Percentiles rank a stretch among this genome's conserved stretches.
These are phyloP conservation scores for Elsinoe fawcettii DNA, from an alignment of 2,329 filamentous ascomycete genomes.

Conservation along the genomic window DNA sequence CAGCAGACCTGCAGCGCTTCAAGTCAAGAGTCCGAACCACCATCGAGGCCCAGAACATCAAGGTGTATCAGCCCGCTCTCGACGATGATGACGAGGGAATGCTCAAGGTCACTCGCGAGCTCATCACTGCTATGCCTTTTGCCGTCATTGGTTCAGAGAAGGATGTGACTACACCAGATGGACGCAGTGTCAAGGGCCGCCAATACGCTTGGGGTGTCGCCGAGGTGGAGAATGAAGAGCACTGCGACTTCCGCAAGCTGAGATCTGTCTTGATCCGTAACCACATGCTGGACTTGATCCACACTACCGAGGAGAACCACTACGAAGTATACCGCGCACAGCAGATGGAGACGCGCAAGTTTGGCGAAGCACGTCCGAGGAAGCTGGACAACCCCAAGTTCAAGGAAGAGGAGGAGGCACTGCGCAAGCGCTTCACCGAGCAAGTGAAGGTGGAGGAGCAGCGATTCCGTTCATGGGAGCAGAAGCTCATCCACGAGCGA, in stretches of 20 bases:
- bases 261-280: slow-evolving; percentile 94
- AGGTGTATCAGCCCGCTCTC: slow-evolving; percentile 96
- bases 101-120: slow-evolving; percentile 83
- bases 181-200: slow-evolving; percentile 94
- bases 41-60: slow-evolving; percentile 97
- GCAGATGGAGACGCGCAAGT: slow-evolving; percentile 99
- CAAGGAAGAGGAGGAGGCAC: slow-evolving; percentile 98
- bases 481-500: slow-evolving; percentile 98
- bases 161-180: slow-evolving; percentile 93
- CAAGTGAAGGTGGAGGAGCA: slow-evolving; percentile 99
- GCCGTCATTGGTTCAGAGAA: slow-evolving; percentile 98
- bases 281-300: slow-evolving; percentile 99
- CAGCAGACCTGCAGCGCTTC: slow-evolving; percentile 82
- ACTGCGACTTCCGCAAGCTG: slow-evolving; percentile 99
- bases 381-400: slow-evolving; percentile 99
- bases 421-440: slow-evolving; percentile 98
- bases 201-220: slow-evolving; percentile 99
- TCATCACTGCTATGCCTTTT: slow-evolving; percentile 97
- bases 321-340: slow-evolving; percentile 98
- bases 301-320: slow-evolving; percentile 98
- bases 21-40: slow-evolving; percentile 92
- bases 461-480: slow-evolving; percentile 98
- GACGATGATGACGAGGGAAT: slow-evolving; percentile 98
- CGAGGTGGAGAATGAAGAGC: slow-evolving; percentile 98
- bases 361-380: slow-evolving; percentile 90